A percentile compares a stretch with the other conserved stretches of the same genome.
phyloP scores from a whole-genome alignment of 257 asterid species.

The Forsythia viridissima region DNA sequence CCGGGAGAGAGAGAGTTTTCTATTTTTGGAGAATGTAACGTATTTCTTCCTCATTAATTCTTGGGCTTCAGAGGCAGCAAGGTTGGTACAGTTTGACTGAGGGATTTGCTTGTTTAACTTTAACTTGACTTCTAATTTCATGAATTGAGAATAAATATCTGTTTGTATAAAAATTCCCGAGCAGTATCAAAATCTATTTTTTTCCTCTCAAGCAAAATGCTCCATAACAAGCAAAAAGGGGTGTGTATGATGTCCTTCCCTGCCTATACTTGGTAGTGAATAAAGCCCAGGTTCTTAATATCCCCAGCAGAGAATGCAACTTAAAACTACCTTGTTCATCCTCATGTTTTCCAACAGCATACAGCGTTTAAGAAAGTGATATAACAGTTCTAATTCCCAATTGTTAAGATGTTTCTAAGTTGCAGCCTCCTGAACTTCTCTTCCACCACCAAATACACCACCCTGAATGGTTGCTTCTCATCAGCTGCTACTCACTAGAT shows the following conservation, averaged over 20 bases:
- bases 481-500: not conserved
- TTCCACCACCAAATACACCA: no score
- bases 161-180: not conserved
- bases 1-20: not conserved
- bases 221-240: not conserved
- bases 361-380: not conserved
- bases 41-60: not conserved
- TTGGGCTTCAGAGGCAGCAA: not conserved
- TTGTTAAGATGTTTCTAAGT: not conserved
- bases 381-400: not conserved
- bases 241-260: not conserved
- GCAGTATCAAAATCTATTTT: not conserved
- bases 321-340: not conserved
- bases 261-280: not conserved
- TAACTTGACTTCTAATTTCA: no score
- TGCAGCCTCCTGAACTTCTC: not conserved
- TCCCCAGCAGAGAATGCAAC: not conserved
- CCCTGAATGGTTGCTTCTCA: not conserved
- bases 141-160: not conserved
- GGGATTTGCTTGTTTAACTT: not conserved
- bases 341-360: not conserved
- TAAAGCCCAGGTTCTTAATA: not conserved
- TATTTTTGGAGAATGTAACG: not conserved
- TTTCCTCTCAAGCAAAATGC: not conserved
- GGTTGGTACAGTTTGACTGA: not conserved